These are phyloP conservation scores for Schwanniomyces polymorphus DNA, from an alignment of 805 yeast species.

Conservation along the genomic window DNA sequence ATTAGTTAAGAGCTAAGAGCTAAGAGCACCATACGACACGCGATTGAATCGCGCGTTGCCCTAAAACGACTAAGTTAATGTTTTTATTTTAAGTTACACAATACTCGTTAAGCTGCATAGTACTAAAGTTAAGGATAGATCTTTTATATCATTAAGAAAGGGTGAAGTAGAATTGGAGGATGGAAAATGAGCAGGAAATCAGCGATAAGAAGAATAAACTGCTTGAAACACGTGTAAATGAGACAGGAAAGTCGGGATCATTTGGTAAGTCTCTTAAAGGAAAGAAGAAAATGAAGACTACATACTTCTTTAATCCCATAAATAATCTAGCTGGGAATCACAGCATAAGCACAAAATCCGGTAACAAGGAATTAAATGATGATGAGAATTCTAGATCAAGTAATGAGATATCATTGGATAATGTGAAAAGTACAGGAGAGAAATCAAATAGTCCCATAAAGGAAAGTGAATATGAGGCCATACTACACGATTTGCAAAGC, in stretches of 20 bases:
- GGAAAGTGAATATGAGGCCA: constrained; percentile 7
- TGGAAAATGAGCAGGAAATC: not conserved
- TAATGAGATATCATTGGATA: not conserved
- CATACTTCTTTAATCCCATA: constrained; percentile 36
- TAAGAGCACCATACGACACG: not conserved
- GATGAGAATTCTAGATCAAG: not conserved
- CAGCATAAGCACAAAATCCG: not conserved
- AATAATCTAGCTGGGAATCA: constrained; percentile 21
- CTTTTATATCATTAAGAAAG: not conserved
- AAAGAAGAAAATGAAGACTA: constrained; percentile 17
- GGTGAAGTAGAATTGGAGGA: not conserved
- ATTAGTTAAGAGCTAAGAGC: not conserved
- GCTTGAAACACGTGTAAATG: not conserved
- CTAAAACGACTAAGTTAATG: not conserved
- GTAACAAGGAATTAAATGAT: not conserved
- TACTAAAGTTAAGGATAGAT: not conserved
- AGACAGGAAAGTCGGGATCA: not conserved
- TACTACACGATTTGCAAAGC: constrained; percentile 26
- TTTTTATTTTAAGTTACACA: not conserved
- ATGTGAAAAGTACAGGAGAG: not conserved
- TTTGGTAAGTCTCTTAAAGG: not conserved
- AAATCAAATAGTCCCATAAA: constrained; percentile 1
- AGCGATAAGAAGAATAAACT: not conserved
- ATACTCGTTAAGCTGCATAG: not conserved
- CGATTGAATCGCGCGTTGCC: constrained; percentile 1